These are phyloP conservation scores for Neopestalotiopsis rosae DNA, from an alignment of 2,329 filamentous ascomycete species.

Conservation along the genomic window DNA sequence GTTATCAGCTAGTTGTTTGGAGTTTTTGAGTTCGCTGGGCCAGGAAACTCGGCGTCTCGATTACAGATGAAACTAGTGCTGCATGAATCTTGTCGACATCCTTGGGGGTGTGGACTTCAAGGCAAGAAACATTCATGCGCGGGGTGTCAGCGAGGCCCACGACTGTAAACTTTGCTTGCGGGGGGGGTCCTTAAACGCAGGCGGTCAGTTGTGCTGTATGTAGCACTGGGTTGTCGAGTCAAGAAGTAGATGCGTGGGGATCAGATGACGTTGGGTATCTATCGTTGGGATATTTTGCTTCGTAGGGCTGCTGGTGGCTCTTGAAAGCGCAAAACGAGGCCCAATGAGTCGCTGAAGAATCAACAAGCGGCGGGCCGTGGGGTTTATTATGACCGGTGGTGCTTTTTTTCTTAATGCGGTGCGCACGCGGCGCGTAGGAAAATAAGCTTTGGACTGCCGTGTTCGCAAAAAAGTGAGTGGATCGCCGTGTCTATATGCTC, in stretches of 20 bases:
- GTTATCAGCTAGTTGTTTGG: neutral
- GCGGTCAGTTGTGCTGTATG: neutral
- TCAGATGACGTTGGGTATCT: neutral
- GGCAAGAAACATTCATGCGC: constrained; percentile 10
- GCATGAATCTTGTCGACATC: constrained; percentile 7
- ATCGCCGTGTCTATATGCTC: neutral
- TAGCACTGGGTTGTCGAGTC: neutral
- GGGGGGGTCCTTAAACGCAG: neutral
- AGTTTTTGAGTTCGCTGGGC: constrained; percentile 4
- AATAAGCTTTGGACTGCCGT: neutral
- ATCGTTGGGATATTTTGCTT: neutral
- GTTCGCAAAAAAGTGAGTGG: neutral
- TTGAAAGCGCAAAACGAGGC: neutral
- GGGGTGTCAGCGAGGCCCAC: neutral
- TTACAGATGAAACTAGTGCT: constrained; percentile 9
- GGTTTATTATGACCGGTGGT: neutral
- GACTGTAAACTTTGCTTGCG: constrained; percentile 10
- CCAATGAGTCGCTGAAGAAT: neutral
- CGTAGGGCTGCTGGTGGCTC: neutral
- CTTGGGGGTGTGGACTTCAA: neutral
- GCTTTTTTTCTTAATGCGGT: neutral
- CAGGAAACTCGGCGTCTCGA: neutral
- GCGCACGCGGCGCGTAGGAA: neutral
- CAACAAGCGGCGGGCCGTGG: neutral
- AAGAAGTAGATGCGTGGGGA: neutral